Evolutionary conservation across 2,329 filamentous ascomycete species (phyloP).

Genomic region (Plectosphaerella sp.): DNA sequence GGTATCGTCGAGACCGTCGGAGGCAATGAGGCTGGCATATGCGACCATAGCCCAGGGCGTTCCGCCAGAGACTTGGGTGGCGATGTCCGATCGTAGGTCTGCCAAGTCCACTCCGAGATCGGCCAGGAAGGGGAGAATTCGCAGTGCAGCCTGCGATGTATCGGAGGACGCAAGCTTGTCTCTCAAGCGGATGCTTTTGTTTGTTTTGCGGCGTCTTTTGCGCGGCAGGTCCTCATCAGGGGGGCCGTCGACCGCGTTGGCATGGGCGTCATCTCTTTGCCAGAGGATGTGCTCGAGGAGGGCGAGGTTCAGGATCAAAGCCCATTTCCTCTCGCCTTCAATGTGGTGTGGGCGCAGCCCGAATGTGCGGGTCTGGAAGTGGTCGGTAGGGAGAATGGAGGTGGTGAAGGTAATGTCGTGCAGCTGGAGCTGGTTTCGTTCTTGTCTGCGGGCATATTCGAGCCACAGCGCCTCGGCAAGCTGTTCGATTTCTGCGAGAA

Average conservation of each 20-base stretch:
- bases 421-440: conserved; percentile 70
- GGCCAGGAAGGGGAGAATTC: conserved; percentile 54
- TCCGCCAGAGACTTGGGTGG: conserved; percentile 40
- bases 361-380: conserved; percentile 46
- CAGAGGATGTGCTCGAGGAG: conserved; percentile 48
- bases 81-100: not conserved
- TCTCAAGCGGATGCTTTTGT: conserved; percentile 37
- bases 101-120: conserved; percentile 20
- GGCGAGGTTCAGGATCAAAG: conserved; percentile 53
- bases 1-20: conserved; percentile 13
- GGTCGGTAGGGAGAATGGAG: conserved; percentile 35
- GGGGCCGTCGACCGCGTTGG: conserved; percentile 9
- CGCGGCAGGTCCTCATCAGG: conserved; percentile 39
- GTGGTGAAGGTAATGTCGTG: conserved; percentile 64
- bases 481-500: conserved; percentile 51
- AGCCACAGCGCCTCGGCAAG: conserved; percentile 66
- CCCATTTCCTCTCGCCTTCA: conserved; percentile 57
- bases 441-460: conserved; percentile 71
- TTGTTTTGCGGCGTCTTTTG: conserved; percentile 44
- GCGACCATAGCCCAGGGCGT: conserved; percentile 86
- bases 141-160: conserved; percentile 42
- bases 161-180: conserved; percentile 43
- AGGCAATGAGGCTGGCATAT: conserved; percentile 50
- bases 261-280: conserved; percentile 14
- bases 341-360: conserved; percentile 47